These are phyloP conservation scores for Sonneratia caseolaris DNA, from an alignment of 345 rosid species.

Conservation along the genomic window DNA sequence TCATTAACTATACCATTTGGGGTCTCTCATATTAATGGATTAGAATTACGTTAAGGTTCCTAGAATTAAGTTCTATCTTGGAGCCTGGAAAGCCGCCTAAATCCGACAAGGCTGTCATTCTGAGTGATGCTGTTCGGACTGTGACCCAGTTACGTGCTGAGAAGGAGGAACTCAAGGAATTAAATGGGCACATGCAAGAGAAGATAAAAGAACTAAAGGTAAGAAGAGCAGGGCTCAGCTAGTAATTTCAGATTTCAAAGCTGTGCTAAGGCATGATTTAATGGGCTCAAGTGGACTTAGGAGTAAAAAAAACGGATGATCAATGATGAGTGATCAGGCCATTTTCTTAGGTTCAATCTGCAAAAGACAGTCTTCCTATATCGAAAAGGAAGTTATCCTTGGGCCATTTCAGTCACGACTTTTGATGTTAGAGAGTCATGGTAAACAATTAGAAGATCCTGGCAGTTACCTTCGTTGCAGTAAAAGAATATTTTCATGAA, in stretches of 20 bases:
- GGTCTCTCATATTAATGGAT: neutral
- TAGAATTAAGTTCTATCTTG: conserved; percentile 6
- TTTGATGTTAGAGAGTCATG: too few relatives aligned
- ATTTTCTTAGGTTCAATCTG: neutral
- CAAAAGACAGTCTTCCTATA: neutral
- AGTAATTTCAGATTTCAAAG: neutral
- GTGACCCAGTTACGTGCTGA: conserved; percentile 8
- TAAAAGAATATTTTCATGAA: too few relatives aligned
- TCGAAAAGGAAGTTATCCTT: too few relatives aligned
- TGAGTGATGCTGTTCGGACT: conserved; percentile 11
- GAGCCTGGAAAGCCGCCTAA: conserved; percentile 9
- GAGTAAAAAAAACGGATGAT: too few relatives aligned
- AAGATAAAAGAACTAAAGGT: conserved; percentile 12
- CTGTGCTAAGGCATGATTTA: neutral
- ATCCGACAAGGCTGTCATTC: conserved; percentile 5
- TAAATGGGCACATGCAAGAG: conserved; percentile 2
- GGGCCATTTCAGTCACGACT: too few relatives aligned
- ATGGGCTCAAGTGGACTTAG: too few relatives aligned
- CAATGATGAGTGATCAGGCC: too few relatives aligned
- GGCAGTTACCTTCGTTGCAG: too few relatives aligned
- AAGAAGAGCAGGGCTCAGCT: neutral
- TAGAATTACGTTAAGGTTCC: conserved; percentile 2
- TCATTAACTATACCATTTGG: neutral
- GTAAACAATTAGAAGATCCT: too few relatives aligned
- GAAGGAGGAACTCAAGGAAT: conserved; percentile 5